Percentiles rank a stretch among this genome's conserved stretches.
Conservation (phyloP, 2,329 filamentous ascomycete genomes). For the Aspergillus phoenicis region DNA sequence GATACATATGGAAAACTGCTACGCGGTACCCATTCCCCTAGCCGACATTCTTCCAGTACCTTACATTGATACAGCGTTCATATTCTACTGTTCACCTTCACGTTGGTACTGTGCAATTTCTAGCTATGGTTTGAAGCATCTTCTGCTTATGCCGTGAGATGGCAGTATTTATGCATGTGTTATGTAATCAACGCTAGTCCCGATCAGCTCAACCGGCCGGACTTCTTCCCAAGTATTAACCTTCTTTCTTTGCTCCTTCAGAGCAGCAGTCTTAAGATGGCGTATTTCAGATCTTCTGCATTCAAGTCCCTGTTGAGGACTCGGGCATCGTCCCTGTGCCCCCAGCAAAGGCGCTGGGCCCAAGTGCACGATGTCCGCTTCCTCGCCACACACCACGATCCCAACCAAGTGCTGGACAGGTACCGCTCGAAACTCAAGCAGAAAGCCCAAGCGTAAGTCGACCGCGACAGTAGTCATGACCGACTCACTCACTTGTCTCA, state of each 20-base stretch:
- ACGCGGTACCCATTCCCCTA: too few relatives aligned
- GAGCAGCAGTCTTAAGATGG: conserved; percentile 38
- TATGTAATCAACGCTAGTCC: neutral
- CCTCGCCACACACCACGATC: conserved; percentile 73
- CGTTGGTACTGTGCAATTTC: too few relatives aligned
- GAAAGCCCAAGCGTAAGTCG: conserved; percentile 69
- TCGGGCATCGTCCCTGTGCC: conserved; percentile 31
- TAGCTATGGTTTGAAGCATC: too few relatives aligned
- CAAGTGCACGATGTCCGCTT: conserved; percentile 91
- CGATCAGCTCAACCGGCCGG: neutral
- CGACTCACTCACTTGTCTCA: conserved; percentile 16
- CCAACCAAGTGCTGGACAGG: conserved; percentile 71
- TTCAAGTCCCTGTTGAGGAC: conserved; percentile 52
- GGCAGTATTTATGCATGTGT: neutral
- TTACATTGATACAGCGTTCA: too few relatives aligned
- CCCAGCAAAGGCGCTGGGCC: conserved; percentile 77
- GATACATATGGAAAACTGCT: too few relatives aligned
- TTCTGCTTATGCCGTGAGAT: too few relatives aligned
- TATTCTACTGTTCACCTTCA: too few relatives aligned
- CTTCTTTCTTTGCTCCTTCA: conserved; percentile 4
- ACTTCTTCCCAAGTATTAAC: neutral
- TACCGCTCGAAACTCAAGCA: conserved; percentile 82
- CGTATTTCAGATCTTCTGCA: conserved; percentile 51
- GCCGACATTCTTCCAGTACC: too few relatives aligned
- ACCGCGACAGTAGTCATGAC: neutral